phyloP scores from a whole-genome alignment of 2,329 filamentous ascomycete species.

The Curvularia sp. region DNA sequence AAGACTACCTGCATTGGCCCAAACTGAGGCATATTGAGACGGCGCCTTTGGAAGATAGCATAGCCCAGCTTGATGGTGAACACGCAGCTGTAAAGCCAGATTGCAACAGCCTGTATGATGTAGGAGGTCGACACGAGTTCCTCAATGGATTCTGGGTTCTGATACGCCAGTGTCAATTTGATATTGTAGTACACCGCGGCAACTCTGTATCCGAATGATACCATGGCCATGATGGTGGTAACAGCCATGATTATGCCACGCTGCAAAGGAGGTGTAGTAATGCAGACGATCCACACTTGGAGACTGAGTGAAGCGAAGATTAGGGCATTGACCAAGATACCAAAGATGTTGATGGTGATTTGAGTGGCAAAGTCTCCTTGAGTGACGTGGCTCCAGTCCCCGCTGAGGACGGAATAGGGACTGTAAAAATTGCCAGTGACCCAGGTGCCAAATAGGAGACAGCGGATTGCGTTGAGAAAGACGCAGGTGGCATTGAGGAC shows the following conservation, averaged over 20 bases:
- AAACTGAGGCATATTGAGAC: conserved; percentile 65
- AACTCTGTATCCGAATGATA: conserved; percentile 62
- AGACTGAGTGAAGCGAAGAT: conserved; percentile 67
- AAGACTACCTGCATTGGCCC: conserved; percentile 72
- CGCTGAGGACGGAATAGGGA: conserved; percentile 66
- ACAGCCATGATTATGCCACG: conserved; percentile 55
- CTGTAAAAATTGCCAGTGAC: conserved; percentile 67
- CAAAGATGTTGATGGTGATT: conserved; percentile 58
- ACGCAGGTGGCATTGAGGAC: conserved; percentile 70
- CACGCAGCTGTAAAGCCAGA: conserved; percentile 68
- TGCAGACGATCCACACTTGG: conserved; percentile 69
- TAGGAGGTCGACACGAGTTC: conserved; percentile 50
- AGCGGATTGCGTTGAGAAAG: conserved; percentile 65
- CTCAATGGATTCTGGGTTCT: conserved; percentile 33
- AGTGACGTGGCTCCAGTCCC: conserved; percentile 62
- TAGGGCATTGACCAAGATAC: conserved; percentile 60
- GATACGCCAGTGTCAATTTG: conserved; percentile 47
- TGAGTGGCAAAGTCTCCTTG: conserved; percentile 54
- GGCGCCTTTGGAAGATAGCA: conserved; percentile 63
- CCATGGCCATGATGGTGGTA: conserved; percentile 58
- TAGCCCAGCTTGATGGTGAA: conserved; percentile 68
- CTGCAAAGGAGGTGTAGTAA: conserved; percentile 55
- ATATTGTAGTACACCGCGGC: conserved; percentile 60
- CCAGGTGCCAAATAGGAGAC: conserved; percentile 63
- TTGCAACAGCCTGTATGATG: conserved; percentile 62